Base-by-base conservation (phyloP, 2,329 filamentous ascomycete genomes). In the Kalmusia sp. region DNA sequence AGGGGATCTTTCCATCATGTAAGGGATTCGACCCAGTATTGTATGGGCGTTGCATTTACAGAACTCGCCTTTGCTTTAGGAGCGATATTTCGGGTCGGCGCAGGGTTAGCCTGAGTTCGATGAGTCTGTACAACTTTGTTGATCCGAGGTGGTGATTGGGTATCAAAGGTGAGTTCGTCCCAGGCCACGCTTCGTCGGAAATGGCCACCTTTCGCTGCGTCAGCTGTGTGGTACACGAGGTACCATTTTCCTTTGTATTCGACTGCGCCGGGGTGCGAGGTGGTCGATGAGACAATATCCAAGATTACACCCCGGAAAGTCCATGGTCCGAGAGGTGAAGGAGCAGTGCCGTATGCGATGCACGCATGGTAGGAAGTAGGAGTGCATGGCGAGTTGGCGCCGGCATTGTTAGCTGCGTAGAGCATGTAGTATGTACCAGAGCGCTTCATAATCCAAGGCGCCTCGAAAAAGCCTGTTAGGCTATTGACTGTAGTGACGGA, bases 291-390 rank as follows among this genome's bases (percentile, higher is more conserved):
- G 9, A 76, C 71, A 48, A 76, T 69, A 46, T 65, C 71, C 9
- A 76, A 59, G 7, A 75, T 57, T 11, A 76, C 62, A 5, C 62
- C 68, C 1, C 60, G 63, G 52, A 72, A 76, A 5, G 64, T 75
- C 74, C 74, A 76, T 3, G 72, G 73, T 22, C 74, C 72, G 1
- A 73, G 65, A 4, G 73, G 71, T 2, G 53, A 64, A 0, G 69
- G 62, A 3, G 71, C 67, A 1, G 71, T 75, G 9, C 72, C 74
- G 43, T 76, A 75, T 5, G 71, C 72, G 34, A 76, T 70, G 46
- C 73, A 76, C 4, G 74, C 74, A 49, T 76, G 73, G 53, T 74
- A 76, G 9, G 67, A 70, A 1, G 73, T 76, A 5, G 73, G 73
- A 1, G 73, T 75, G 59, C 73, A 76, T 1, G 73, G 72, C 1